Percentiles rank a stretch among this genome's conserved stretches.
These are phyloP conservation scores for Saccharum spontaneum DNA, from an alignment of 176 grass and related monocot species.

Conservation along the genomic window DNA sequence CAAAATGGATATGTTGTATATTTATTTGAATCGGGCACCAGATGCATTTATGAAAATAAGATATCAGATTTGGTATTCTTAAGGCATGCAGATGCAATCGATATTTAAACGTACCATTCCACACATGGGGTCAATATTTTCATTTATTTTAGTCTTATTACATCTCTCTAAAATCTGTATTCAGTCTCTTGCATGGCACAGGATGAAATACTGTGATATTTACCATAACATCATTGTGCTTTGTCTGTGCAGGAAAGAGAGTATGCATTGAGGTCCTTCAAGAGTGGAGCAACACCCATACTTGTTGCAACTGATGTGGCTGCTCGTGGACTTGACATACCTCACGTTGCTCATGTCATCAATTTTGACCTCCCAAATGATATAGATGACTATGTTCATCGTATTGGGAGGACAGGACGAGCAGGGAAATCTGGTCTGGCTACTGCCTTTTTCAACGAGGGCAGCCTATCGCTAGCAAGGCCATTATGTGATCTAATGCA, in stretches of 20 bases:
- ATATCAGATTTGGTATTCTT: background rate
- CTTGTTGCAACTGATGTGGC: conserved; percentile 94
- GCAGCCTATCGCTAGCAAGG: conserved; percentile 53
- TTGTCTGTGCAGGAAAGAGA: conserved; percentile 71
- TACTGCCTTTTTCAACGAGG: conserved; percentile 86
- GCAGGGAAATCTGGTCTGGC: conserved; percentile 69
- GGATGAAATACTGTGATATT: background rate
- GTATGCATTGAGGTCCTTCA: conserved; percentile 74
- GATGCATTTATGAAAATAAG: background rate
- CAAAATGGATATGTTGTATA: background rate
- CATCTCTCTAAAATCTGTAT: background rate
- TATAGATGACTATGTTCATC: conserved; percentile 86
- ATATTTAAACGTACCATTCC: background rate
- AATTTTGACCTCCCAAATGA: conserved; percentile 97
- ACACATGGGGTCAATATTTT: background rate
- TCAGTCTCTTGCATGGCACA: background rate
- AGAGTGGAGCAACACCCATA: conserved; percentile 78
- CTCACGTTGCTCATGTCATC: conserved; percentile 84
- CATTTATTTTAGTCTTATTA: background rate
- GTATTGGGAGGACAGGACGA: conserved; percentile 80
- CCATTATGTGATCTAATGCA: conserved; percentile 72
- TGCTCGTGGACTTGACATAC: conserved; percentile 90
- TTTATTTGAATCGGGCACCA: background rate
- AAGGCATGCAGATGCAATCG: background rate
- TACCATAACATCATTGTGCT: conserved; percentile 7